A percentile compares a stretch with the other conserved stretches of the same genome.
These are phyloP conservation scores for Pichia scutulata DNA, from an alignment of 805 yeast species.

Conservation along the genomic window DNA sequence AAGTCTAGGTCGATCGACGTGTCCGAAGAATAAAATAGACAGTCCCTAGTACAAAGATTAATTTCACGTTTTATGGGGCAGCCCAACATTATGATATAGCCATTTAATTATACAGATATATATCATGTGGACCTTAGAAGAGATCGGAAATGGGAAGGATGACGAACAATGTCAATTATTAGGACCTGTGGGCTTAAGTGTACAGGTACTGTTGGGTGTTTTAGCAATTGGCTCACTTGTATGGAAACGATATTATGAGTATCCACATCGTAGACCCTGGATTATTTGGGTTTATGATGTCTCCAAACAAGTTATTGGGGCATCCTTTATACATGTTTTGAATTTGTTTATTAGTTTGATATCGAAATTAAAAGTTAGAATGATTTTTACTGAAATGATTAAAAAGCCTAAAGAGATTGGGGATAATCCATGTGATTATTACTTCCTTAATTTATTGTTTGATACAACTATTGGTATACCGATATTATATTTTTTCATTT, in stretches of 20 bases:
- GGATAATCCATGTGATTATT: slow-evolving; percentile 85
- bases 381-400: not conserved
- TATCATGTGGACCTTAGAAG: not conserved
- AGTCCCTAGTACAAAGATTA: not conserved
- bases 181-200: slow-evolving; percentile 79
- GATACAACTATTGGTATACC: slow-evolving; percentile 95
- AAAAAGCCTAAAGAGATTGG: slow-evolving; percentile 24
- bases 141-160: not conserved
- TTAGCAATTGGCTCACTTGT: slow-evolving; percentile 69
- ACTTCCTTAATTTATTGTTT: slow-evolving; percentile 76
- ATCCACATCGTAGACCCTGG: slow-evolving; percentile 78
- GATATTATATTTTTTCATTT: slow-evolving; percentile 47
- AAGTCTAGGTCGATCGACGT: not conserved
- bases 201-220: slow-evolving; percentile 72
- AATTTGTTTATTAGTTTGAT: slow-evolving; percentile 67
- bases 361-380: slow-evolving; percentile 25
- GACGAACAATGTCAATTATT: slow-evolving; percentile 45
- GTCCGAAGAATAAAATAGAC: not conserved
- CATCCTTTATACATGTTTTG: slow-evolving; percentile 73
- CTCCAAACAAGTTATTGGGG: slow-evolving; percentile 82
- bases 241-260: slow-evolving; percentile 69
- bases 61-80: not conserved
- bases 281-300: slow-evolving; percentile 86
- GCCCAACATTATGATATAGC: not conserved
- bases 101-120: not conserved